A percentile compares a stretch with the other conserved stretches of the same genome.
These are phyloP conservation scores for Coniferiporia sulphurascens DNA, from an alignment of 1,284 basidiomycete genomes.

Conservation along the genomic window DNA sequence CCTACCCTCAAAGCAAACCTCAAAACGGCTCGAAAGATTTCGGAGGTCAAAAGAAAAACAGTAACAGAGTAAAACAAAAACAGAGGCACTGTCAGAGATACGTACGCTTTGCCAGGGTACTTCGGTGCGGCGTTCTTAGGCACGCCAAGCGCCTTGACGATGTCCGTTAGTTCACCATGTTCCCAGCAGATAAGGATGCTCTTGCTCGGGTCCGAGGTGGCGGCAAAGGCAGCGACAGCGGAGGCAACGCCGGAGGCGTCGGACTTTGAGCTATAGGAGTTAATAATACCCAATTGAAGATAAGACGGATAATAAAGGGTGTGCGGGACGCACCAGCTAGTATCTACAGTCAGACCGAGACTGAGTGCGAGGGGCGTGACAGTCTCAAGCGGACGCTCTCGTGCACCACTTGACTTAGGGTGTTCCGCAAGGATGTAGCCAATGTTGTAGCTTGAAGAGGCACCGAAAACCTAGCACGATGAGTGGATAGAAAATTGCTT, in stretches of 20 bases:
- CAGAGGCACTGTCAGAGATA: background rate
- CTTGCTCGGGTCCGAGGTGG: slow-evolving; percentile 12
- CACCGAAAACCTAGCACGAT: slow-evolving; percentile 23
- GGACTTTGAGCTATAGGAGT: slow-evolving; percentile 23
- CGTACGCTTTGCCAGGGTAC: slow-evolving; percentile 24
- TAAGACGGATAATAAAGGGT: background rate
- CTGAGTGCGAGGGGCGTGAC: slow-evolving; percentile 27
- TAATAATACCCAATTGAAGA: background rate
- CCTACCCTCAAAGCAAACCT: too few relatives aligned
- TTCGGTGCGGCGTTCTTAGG: background rate
- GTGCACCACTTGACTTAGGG: slow-evolving; percentile 23
- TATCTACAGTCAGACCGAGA: slow-evolving; percentile 27
- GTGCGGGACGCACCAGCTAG: slow-evolving; percentile 21
- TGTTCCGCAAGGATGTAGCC: slow-evolving; percentile 27
- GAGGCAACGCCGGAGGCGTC: slow-evolving; percentile 26
- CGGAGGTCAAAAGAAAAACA: background rate
- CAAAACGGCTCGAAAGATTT: too few relatives aligned
- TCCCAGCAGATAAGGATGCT: slow-evolving; percentile 26
- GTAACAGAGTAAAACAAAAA: background rate
- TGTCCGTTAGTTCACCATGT: slow-evolving; percentile 22
- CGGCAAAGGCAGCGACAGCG: slow-evolving; percentile 23
- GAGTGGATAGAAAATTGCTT: background rate
- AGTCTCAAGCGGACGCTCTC: slow-evolving; percentile 28
- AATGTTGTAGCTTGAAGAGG: slow-evolving; percentile 22
- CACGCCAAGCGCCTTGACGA: slow-evolving; percentile 26